A percentile compares a stretch with the other conserved stretches of the same genome.
phyloP scores from a whole-genome alignment of 1,284 basidiomycete species.

The Sporisorium exsertum region DNA sequence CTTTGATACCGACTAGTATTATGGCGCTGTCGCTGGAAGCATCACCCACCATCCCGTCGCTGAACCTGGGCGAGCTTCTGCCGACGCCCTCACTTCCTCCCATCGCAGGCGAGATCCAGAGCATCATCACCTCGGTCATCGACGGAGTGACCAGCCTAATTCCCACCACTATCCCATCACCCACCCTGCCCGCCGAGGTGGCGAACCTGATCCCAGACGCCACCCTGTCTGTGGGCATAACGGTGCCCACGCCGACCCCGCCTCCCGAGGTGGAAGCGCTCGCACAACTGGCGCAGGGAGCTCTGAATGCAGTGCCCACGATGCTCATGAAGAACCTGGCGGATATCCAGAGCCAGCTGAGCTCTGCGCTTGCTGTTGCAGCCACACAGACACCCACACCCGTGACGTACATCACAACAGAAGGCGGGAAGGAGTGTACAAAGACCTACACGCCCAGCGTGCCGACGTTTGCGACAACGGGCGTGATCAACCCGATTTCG shows the following conservation, averaged over 20 bases:
- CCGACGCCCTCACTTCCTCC: conserved; percentile 27
- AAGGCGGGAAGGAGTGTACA: conserved; percentile 22
- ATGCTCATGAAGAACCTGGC: conserved; percentile 27
- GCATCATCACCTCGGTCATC: conserved; percentile 32
- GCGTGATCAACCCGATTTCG: conserved; percentile 35
- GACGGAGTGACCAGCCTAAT: conserved; percentile 42
- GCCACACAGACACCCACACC: conserved; percentile 16
- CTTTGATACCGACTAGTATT: conserved; percentile 4
- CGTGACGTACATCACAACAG: conserved; percentile 11
- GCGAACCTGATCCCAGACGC: conserved; percentile 8
- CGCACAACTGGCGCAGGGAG: conserved; percentile 13
- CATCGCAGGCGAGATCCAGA: conserved; percentile 17
- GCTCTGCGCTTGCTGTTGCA: conserved; percentile 15
- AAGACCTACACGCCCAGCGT: conserved; percentile 20
- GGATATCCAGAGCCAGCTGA: conserved; percentile 19
- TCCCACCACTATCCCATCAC: conserved; percentile 31
- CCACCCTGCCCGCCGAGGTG: conserved; percentile 12
- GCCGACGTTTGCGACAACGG: conserved; percentile 16
- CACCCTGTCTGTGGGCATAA: conserved; percentile 3
- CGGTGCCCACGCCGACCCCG: conserved; percentile 7
- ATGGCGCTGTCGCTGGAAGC: conserved; percentile 36
- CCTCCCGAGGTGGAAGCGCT: conserved; percentile 12
- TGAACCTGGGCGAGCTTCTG: conserved; percentile 22
- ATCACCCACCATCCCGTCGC: conserved; percentile 18
- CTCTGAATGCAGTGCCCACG: conserved; percentile 29